Conservation (phyloP, 2,329 filamentous ascomycete genomes). For the Neopestalotiopsis clavispora region DNA sequence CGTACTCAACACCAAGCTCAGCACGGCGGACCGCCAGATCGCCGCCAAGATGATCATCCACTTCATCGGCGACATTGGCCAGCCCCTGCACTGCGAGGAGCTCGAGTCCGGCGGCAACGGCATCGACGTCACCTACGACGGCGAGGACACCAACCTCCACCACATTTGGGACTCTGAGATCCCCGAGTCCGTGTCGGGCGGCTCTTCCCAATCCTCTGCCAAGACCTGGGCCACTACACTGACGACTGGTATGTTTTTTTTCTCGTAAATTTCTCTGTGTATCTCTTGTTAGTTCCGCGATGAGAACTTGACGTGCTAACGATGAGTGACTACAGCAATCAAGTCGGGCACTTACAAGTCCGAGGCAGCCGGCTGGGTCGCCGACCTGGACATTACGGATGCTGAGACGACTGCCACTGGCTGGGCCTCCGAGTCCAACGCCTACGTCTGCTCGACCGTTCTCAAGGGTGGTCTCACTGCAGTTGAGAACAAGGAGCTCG, state of each 20-base stretch:
- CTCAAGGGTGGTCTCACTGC: constrained; percentile 41
- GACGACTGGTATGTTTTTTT: constrained; percentile 30
- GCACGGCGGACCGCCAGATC: constrained; percentile 33
- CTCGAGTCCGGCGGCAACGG: constrained; percentile 59
- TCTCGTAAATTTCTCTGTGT: background rate
- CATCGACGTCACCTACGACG: constrained; percentile 59
- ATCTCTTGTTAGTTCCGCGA: background rate
- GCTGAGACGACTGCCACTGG: constrained; percentile 37
- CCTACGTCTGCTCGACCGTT: constrained; percentile 48
- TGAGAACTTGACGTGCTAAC: background rate
- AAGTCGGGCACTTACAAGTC: constrained; percentile 41
- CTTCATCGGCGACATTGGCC: constrained; percentile 61
- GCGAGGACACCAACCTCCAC: constrained; percentile 61
- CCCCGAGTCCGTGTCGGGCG: constrained; percentile 49
- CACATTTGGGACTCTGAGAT: constrained; percentile 66
- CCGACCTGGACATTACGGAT: constrained; percentile 38
- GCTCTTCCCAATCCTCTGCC: constrained; percentile 39
- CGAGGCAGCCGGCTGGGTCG: constrained; percentile 40
- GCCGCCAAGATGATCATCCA: constrained; percentile 46
- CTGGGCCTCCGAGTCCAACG: constrained; percentile 49
- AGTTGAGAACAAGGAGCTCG: constrained; percentile 45
- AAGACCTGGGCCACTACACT: constrained; percentile 44
- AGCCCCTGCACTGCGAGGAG: constrained; percentile 59
- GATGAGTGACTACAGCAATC: constrained; percentile 33
- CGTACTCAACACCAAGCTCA: constrained; percentile 31